These are phyloP conservation scores for Lachancea waltii DNA, from an alignment of 805 yeast genomes.

Conservation along the genomic window DNA sequence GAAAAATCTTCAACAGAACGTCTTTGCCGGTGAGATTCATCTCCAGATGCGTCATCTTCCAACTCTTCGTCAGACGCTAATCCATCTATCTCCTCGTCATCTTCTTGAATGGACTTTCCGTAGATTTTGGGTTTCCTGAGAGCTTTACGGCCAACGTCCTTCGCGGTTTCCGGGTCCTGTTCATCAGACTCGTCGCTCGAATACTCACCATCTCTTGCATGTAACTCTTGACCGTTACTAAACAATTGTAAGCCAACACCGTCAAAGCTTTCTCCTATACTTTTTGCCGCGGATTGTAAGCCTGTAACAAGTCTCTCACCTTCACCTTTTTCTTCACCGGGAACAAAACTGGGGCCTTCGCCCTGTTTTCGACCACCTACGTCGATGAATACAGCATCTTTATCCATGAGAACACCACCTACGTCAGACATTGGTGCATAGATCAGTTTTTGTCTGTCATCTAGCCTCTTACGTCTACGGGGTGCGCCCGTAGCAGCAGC, in stretches of 20 bases:
- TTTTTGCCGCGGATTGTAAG: slow-evolving; percentile 61
- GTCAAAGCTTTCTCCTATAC: slow-evolving; percentile 51
- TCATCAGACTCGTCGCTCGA: slow-evolving; percentile 35
- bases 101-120: slow-evolving; percentile 45
- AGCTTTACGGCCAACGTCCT: slow-evolving; percentile 56
- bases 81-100: slow-evolving; percentile 41
- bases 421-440: slow-evolving; percentile 99
- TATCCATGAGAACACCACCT: slow-evolving; percentile 96
- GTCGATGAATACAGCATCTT: slow-evolving; percentile 92
- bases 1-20: slow-evolving; percentile 45
- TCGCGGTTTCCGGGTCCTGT: slow-evolving; percentile 27
- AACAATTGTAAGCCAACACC: slow-evolving; percentile 75
- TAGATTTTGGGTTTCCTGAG: slow-evolving; percentile 58
- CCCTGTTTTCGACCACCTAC: slow-evolving; percentile 37
- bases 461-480: slow-evolving; percentile 83
- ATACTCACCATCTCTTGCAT: slow-evolving; percentile 36
- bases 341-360: slow-evolving; percentile 41
- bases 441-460: slow-evolving; percentile 86
- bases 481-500: slow-evolving; percentile 52
- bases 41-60: slow-evolving; percentile 29
- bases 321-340: slow-evolving; percentile 65
- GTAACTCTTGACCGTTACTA: slow-evolving; percentile 49
- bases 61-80: slow-evolving; percentile 40
- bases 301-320: slow-evolving; percentile 84
- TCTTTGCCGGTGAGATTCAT: slow-evolving; percentile 33